Percentiles rank a stretch among this genome's conserved stretches.
Conservation (phyloP, 2,329 filamentous ascomycete genomes). For the Mariannaea sp. region DNA sequence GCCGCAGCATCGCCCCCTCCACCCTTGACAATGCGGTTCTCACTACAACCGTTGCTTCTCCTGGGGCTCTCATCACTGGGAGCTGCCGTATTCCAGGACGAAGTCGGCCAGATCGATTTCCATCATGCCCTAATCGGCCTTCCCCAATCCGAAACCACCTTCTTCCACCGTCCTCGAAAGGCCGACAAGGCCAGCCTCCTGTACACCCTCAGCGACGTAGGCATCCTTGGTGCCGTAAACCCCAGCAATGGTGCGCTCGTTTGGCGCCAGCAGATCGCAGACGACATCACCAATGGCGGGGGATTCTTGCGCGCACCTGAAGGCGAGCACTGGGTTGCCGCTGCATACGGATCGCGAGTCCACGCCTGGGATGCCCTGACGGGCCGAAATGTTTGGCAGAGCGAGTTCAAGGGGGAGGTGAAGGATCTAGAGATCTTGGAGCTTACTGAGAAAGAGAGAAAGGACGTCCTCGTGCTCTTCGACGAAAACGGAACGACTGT, state of each 20-base stretch:
- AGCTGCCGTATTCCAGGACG: constrained; percentile 80
- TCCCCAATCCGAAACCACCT: constrained; percentile 81
- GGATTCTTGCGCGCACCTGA: constrained; percentile 74
- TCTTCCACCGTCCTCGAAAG: constrained; percentile 87
- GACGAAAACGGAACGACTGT: constrained; percentile 61
- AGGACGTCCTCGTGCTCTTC: constrained; percentile 74
- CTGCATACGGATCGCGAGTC: constrained; percentile 71
- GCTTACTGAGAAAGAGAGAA: constrained; percentile 64
- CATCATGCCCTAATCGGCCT: constrained; percentile 87
- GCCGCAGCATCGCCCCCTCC: constrained; percentile 27
- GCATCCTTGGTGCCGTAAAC: constrained; percentile 85
- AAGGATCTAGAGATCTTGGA: constrained; percentile 79
- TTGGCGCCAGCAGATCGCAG: constrained; percentile 80
- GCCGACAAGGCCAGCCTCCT: constrained; percentile 86
- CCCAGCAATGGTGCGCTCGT: constrained; percentile 82
- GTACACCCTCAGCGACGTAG: constrained; percentile 86
- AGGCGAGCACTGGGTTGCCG: constrained; percentile 76
- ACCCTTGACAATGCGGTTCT: constrained; percentile 43
- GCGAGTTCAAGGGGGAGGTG: constrained; percentile 61
- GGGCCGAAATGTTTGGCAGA: constrained; percentile 79
- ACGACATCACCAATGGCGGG: constrained; percentile 50
- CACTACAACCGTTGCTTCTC: constrained; percentile 44
- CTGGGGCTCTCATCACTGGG: constrained; percentile 50
- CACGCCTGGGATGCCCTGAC: constrained; percentile 83
- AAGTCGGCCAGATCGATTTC: constrained; percentile 90